Base-by-base conservation (phyloP, 805 yeast genomes). In the Hyphopichia homilentoma region DNA sequence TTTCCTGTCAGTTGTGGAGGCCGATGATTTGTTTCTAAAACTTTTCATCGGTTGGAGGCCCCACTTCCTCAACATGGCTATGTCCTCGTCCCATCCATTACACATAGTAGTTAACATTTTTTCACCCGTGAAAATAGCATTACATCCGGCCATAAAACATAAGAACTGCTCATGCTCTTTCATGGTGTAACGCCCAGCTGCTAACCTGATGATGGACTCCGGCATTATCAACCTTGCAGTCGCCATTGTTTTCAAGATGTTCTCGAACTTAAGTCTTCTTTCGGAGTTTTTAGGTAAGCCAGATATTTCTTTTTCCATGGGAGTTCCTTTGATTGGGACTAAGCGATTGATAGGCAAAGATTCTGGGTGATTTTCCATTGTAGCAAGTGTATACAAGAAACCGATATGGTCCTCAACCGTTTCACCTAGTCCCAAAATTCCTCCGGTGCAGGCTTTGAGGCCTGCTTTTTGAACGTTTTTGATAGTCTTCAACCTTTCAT, bases 111-210 rank as follows among this genome's bases (percentile, higher is more conserved):
- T 84, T 35, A 84, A 61, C 90, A 84, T 84, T 43, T 72, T 75
- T 53, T 83, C 80, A 22, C 93, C 93, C 1, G 89, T 84, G 56
- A 84, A 84, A 25, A 84, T 79, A 13, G 90, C 88, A 55, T 84
- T 84, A 43, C 81, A 79, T 13, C 93, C 93, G 21, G 81, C 77
- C 76, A 80, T 69, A 54, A 84, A 84, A 42, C 89, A 81, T 46
- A 84, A 54, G 35, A 79, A 73, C 52, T 84, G 93, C 45, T 84
- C 88, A 36, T 72, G 61, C 45, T 84, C 89, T 43, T 76, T 79
- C 89, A 84, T 82, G 14, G 87, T 79, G 52, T 81, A 81, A 40
- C 93, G 69, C 0, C 93, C 93, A 6, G 93, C 93, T 3, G 90
- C 88, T 32, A 84, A 62, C 40, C 93, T 68, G 38, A 84, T 75